Evolutionary conservation across 768 basidiomycete genomes (phyloP).

Genomic region (Tulasnella sp.): DNA sequence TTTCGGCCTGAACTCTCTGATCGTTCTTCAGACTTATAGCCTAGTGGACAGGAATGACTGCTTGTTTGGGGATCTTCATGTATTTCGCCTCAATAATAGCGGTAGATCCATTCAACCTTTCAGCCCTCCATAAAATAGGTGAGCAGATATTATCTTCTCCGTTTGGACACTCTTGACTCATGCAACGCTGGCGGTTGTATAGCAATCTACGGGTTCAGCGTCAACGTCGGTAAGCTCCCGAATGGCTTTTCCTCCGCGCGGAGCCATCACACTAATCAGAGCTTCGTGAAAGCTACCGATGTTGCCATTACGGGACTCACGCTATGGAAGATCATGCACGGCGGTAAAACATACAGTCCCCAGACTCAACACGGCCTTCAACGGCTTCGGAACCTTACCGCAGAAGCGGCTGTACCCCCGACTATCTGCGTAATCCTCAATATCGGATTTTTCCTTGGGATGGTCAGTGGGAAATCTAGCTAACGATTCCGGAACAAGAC

Average conservation of each 20-base stretch:
- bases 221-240: background rate
- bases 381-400: background rate
- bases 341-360: background rate
- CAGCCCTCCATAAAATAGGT: background rate
- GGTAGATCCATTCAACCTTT: background rate
- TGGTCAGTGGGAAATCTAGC: background rate
- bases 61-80: background rate
- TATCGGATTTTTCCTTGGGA: background rate
- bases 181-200: background rate
- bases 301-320: conserved; percentile 7
- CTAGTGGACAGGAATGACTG: background rate
- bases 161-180: background rate
- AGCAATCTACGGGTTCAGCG: background rate
- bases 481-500: background rate
- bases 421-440: conserved; percentile 13
- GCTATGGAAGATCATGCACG: background rate
- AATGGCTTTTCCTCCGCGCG: background rate
- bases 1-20: background rate
- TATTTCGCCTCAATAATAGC: background rate
- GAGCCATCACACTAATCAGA: background rate
- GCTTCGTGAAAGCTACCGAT: background rate
- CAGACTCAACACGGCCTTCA: background rate
- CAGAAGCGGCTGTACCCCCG: conserved; percentile 17
- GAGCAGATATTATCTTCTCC: background rate
- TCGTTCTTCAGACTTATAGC: background rate